Base-by-base conservation (phyloP, 108 stramenopile genomes). In the Stephanodiscus minutulus region DNA sequence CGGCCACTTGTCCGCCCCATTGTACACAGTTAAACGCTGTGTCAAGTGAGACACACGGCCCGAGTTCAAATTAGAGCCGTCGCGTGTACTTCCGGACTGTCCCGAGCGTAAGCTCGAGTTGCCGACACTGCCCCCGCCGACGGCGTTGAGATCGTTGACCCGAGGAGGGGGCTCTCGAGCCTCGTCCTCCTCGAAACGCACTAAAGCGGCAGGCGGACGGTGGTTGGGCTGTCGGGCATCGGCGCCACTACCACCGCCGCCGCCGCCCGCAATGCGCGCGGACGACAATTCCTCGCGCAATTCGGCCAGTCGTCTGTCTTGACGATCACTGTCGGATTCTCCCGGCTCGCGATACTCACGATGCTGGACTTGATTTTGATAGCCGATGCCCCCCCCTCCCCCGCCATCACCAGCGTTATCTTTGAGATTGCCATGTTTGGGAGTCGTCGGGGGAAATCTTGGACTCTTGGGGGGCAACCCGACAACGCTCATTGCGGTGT, bases 401-500 rank as follows among this genome's bases (percentile, higher is more conserved):
- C 39, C 39, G 39, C 5, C 1, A 11, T 8, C 11, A 39, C 39
- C 39, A 8, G 9, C 1, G 8, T 8, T 9, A 39, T 39, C 39
- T 1, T 56, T 56, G 24, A 17, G 55, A 25, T 25, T 31, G 4
- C 27, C 0, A 56, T 7, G 29, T 12, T 25, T 25, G 55, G 55
- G 24, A 29, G 55, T 64, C 0, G 55, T 64, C 0, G 21, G 44
- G 10, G 29, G 4, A 56, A 56, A 0, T 17, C 55, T 25, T 28
- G 55, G 55, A 13, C 55, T 56, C 27, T 28, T 56, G 7, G 55
- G 65, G 33, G 65, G 65, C 11, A 66, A 11, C 39, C 39, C 39
- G 9, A 8, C 17, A 39, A 8, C 17, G 17, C 18, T 39, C 39
- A 11, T 39, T 39, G 39, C n/a, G n/a, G n/a, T 11, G 11, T 1